Evolutionary conservation across 208 protist species (phyloP), one percentile per base, ranked within the genome.

Genomic region (Crithidia expoeki): DNA sequence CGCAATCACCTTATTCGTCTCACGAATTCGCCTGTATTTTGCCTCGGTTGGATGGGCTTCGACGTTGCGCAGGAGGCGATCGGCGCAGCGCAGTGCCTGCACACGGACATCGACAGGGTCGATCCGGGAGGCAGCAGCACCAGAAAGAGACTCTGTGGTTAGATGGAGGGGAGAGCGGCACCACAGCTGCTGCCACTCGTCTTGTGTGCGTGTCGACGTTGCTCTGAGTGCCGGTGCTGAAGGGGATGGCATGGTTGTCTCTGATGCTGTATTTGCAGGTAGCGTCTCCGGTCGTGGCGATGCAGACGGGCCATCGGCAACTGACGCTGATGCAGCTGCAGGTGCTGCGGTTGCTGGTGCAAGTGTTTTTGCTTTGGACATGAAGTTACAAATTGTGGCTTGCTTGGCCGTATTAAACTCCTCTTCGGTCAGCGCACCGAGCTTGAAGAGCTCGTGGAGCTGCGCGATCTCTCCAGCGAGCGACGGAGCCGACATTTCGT

Each of bases 381-480:
- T 68, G 55, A 74, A 79, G 38, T 34, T 71, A 21, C 60, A 52
- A 16, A 86, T 78, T 12, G 77, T 67, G 6, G 67, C 72, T 36
- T 81, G 76, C 65, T 92, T 94, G 14, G 86, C 84, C 11, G 59
- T 27, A 30, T 81, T 80, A 59, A 90, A 92, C 72, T 92, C 85
- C n/a, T 81, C 80, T 47, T 77, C 74, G 1, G 85, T 84, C 25
- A 91, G 66, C 6, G 76, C 73, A 33, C 85, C 88, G 4, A 69
- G 62, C 58, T 78, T 71, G 56, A 87, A 79, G 0, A 91, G 71
- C 32, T 90, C 88, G 21, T 80, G 81, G 4, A 94, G 76, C 64
- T 84, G 68, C 64, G 42, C 40, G 12, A 91, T 64, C 60, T 91
- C 85, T 2, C 72, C 62, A 19, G 85, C 78, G 9, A 91, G 77